Evolutionary conservation across 2,329 filamentous ascomycete species (phyloP).

Genomic region (Pyrenophora tritici-repentis): DNA sequence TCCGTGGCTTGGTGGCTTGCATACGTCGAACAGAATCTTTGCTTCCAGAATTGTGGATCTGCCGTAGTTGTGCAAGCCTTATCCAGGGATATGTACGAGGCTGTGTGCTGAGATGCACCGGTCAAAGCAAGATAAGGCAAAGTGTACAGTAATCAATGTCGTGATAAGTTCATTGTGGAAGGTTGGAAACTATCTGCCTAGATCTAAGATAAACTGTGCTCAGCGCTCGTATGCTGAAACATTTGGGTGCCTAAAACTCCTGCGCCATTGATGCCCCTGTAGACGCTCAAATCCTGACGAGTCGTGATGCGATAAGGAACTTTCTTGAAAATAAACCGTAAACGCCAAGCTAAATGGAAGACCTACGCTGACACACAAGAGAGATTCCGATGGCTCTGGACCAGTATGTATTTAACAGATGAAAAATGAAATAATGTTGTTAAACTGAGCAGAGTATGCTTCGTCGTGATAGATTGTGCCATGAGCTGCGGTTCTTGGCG

Average conservation of each 20-base stretch:
- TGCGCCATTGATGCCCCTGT: conserved; percentile 8
- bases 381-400: background rate
- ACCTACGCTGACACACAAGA: background rate
- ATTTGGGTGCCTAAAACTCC: conserved; percentile 6
- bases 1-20: conserved; percentile 11
- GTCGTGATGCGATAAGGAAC: conserved; percentile 6
- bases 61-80: background rate
- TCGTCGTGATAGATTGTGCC: conserved; percentile 8
- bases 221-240: conserved; percentile 7
- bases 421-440: background rate
- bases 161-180: conserved; percentile 1
- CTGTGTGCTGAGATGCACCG: background rate
- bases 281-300: conserved; percentile 8
- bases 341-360: background rate
- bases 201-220: background rate
- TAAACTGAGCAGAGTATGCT: conserved; percentile 16
- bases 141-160: background rate
- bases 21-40: conserved; percentile 3
- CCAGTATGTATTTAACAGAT: background rate
- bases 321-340: background rate
- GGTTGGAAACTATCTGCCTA: background rate
- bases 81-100: background rate
- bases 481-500: conserved; percentile 9
- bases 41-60: conserved; percentile 11
- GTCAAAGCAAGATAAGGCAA: background rate